These are phyloP conservation scores for Quercus suber DNA, from an alignment of 306 rosid genomes.

Conservation along the genomic window DNA sequence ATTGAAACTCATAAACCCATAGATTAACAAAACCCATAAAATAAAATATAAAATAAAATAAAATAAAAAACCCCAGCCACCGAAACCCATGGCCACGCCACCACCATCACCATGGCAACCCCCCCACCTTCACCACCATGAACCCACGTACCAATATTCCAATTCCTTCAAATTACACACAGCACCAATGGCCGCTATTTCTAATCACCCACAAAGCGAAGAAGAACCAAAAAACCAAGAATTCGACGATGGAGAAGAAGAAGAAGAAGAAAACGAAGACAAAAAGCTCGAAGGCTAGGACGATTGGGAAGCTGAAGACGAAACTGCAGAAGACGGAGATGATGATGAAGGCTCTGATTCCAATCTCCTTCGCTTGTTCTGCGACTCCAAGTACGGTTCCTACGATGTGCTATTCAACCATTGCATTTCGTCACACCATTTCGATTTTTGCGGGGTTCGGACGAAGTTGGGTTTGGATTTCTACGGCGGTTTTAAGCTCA, in stretches of 20 bases:
- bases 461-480: constrained; percentile 52
- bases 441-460: constrained; percentile 50
- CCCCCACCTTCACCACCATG: no score
- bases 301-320: constrained; percentile 55
- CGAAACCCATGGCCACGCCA: no score
- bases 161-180: neutral
- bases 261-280: constrained; percentile 21
- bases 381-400: constrained; percentile 42
- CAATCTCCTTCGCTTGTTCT: constrained; percentile 62
- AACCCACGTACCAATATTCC: no score
- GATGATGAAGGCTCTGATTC: constrained; percentile 31
- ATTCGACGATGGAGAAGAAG: constrained; percentile 9
- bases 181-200: constrained; percentile 16
- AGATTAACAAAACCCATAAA: no score
- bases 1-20: no score
- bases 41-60: no score
- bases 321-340: constrained; percentile 17
- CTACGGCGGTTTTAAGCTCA: constrained; percentile 74
- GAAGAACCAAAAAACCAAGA: neutral
- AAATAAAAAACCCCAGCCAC: no score
- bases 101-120: no score
- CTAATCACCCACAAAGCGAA: neutral
- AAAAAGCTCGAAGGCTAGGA: constrained; percentile 42
- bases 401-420: constrained; percentile 54
- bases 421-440: constrained; percentile 54